phyloP scores from a whole-genome alignment of 352 stramenopile genomes.

The Pythium pyrilobum region DNA sequence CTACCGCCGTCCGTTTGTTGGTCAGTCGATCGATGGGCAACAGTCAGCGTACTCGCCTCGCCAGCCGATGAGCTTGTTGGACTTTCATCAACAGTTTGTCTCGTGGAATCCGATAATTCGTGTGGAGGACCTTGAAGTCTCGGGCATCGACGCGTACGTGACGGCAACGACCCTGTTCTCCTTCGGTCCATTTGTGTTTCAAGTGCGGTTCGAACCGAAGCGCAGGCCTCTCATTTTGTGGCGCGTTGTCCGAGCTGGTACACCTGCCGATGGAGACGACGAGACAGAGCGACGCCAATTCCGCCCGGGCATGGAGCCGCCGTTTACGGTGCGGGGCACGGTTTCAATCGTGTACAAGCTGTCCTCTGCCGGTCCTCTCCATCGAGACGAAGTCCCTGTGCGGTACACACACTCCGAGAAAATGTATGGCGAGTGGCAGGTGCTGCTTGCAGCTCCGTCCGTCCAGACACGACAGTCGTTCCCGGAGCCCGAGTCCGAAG shows the following conservation, averaged over 20 bases:
- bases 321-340: conserved; percentile 16
- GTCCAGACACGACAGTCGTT: not conserved
- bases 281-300: conserved; percentile 1
- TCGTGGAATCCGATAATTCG: conserved; percentile 33
- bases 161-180: conserved; percentile 25
- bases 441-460: conserved; percentile 4
- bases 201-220: conserved; percentile 36
- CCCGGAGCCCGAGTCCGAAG: conserved; percentile 16
- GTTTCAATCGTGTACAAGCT: conserved; percentile 7
- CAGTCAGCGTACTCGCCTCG: not conserved
- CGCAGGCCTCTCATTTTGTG: conserved; percentile 35
- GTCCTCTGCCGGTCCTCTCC: not conserved
- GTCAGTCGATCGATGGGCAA: too few species aligned
- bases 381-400: not conserved
- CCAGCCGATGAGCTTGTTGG: conserved; percentile 32
- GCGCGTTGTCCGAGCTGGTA: conserved; percentile 29
- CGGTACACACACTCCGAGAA: conserved; percentile 10
- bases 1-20: conserved; percentile 15
- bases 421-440: conserved; percentile 13
- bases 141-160: conserved; percentile 21
- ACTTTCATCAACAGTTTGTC: conserved; percentile 43
- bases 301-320: not conserved
- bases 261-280: conserved; percentile 1
- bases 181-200: conserved; percentile 28
- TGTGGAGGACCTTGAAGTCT: conserved; percentile 30